A percentile compares a stretch with the other conserved stretches of the same genome.
phyloP scores from a whole-genome alignment of 805 yeast genomes.

The Starmerella kuoi region DNA sequence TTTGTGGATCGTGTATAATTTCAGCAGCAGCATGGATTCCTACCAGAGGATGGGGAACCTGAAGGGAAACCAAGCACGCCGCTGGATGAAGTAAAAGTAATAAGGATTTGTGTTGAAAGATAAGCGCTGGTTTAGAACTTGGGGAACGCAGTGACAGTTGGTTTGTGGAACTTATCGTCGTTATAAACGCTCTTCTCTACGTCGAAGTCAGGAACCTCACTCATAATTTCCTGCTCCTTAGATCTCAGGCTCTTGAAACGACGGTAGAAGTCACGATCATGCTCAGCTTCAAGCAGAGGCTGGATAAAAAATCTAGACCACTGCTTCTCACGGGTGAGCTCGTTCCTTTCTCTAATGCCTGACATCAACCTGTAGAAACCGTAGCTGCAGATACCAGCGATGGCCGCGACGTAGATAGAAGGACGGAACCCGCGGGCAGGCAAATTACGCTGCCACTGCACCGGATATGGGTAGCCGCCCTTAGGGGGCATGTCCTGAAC shows the following conservation, averaged over 20 bases:
- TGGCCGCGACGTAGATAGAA: constrained; percentile 50
- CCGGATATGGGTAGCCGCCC: constrained; percentile 65
- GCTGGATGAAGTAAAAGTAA: too few species aligned
- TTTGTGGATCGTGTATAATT: too few species aligned
- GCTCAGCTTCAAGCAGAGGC: constrained; percentile 70
- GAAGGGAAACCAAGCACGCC: too few species aligned
- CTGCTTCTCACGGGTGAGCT: constrained; percentile 57
- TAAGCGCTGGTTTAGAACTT: constrained; percentile 23
- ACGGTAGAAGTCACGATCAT: constrained; percentile 66
- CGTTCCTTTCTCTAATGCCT: constrained; percentile 63
- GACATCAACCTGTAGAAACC: constrained; percentile 57
- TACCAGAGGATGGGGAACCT: too few species aligned
- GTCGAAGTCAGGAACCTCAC: constrained; percentile 50
- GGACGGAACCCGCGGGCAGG: constrained; percentile 83
- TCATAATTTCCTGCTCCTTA: constrained; percentile 59
- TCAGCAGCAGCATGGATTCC: too few species aligned
- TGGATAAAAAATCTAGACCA: constrained; percentile 65
- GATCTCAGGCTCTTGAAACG: constrained; percentile 51
- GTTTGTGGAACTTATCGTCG: constrained; percentile 34
- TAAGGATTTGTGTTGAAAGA: too few species aligned
- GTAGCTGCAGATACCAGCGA: constrained; percentile 51
- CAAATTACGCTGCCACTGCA: constrained; percentile 80
- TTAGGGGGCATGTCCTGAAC: constrained; percentile 75
- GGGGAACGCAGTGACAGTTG: constrained; percentile 27
- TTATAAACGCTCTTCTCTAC: constrained; percentile 39